Conservation (phyloP, 768 basidiomycete genomes). For the Pisolithus sp. region DNA sequence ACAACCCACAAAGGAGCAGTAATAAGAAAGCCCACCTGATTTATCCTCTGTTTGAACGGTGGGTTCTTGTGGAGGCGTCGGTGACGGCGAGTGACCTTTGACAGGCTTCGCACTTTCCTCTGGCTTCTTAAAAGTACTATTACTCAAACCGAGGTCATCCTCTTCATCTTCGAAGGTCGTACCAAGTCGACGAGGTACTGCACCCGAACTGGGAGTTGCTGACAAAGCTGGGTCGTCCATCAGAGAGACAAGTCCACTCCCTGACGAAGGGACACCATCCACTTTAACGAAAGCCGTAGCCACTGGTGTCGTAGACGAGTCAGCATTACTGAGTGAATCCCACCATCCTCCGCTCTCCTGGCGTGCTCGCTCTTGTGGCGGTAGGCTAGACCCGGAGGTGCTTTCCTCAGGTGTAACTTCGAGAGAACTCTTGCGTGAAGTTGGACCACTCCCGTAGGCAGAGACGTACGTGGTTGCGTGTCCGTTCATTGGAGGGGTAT, state of each 20-base stretch:
- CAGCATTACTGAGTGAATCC: constrained; percentile 42
- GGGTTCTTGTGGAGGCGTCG: constrained; percentile 13
- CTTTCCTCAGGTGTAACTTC: constrained; percentile 26
- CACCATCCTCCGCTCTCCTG: constrained; percentile 54
- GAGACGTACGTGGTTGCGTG: constrained; percentile 31
- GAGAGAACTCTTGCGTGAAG: constrained; percentile 22
- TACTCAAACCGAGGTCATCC: constrained; percentile 91
- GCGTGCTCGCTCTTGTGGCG: constrained; percentile 24
- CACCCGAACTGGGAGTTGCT: constrained; percentile 23
- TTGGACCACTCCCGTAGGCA: constrained; percentile 28
- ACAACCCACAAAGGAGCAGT: background rate
- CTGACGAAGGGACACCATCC: constrained; percentile 35
- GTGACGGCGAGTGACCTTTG: constrained; percentile 18
- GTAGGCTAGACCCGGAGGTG: constrained; percentile 10
- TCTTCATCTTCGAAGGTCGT: constrained; percentile 45
- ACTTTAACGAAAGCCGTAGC: constrained; percentile 57
- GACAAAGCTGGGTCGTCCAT: constrained; percentile 61
- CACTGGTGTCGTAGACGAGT: constrained; percentile 54
- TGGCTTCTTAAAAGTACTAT: constrained; percentile 41
- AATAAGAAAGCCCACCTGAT: constrained; percentile 20
- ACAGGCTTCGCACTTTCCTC: constrained; percentile 22
- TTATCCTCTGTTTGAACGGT: constrained; percentile 19
- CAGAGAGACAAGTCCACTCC: constrained; percentile 71
- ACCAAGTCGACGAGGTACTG: constrained; percentile 8
- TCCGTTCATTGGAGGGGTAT: constrained; percentile 18